phyloP scores from a whole-genome alignment of 306 rosid genomes.

The Sicyos baderoa region DNA sequence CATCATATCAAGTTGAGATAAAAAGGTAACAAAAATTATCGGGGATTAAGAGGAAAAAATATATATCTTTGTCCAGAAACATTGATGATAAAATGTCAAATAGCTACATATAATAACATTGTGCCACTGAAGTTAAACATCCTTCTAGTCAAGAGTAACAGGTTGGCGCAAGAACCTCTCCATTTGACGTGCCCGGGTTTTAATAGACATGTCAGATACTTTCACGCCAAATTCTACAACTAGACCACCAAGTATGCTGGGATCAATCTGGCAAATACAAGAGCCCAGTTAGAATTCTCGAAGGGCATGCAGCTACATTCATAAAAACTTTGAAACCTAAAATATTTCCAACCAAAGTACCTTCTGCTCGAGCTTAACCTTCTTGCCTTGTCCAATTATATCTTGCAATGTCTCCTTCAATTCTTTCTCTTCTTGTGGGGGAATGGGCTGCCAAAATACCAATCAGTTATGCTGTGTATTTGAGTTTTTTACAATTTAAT shows the following conservation, averaged over 20 bases:
- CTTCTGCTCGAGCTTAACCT: constrained; percentile 77
- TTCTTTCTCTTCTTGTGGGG: constrained; percentile 81
- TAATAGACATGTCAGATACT: constrained; percentile 87
- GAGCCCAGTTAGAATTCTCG: neutral
- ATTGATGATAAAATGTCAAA: constrained; percentile 20
- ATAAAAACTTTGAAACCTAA: neutral
- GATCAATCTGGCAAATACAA: constrained; percentile 55
- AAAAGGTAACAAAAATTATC: constrained; percentile 10
- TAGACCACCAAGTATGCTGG: constrained; percentile 80
- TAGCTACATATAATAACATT: constrained; percentile 14
- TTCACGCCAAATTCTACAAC: constrained; percentile 67
- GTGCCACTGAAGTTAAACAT: constrained; percentile 20
- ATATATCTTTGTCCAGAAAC: constrained; percentile 20
- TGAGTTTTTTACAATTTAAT: neutral
- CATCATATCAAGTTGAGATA: constrained; percentile 28
- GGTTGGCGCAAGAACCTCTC: constrained; percentile 90
- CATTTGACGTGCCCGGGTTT: constrained; percentile 78
- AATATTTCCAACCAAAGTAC: constrained; percentile 24
- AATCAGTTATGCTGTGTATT: constrained; percentile 13
- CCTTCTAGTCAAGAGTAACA: constrained; percentile 33
- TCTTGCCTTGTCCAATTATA: constrained; percentile 63
- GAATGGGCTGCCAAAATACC: constrained; percentile 53
- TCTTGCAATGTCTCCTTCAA: constrained; percentile 74
- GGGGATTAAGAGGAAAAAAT: constrained; percentile 21
- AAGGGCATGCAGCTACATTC: neutral